These are phyloP conservation scores for Trypanosoma vivax DNA, from an alignment of 208 protist genomes.

Conservation along the genomic window DNA sequence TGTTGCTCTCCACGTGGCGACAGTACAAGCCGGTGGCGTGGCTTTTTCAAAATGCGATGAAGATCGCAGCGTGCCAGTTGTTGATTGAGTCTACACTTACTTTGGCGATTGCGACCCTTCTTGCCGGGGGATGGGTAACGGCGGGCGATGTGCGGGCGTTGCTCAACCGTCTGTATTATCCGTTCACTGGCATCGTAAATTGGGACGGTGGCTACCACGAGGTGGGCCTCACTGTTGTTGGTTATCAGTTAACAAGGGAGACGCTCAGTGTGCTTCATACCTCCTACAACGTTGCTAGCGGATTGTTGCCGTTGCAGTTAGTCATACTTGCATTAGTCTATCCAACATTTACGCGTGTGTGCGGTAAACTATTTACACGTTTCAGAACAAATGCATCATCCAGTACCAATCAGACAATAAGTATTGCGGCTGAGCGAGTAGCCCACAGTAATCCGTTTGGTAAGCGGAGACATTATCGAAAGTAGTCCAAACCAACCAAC, in stretches of 20 bases:
- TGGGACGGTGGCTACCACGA: slow-evolving; percentile 38
- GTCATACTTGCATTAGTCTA: slow-evolving; percentile 41
- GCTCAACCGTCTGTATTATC: slow-evolving; percentile 35
- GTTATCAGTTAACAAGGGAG: slow-evolving; percentile 33
- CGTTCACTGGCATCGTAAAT: slow-evolving; percentile 43
- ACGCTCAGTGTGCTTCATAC: slow-evolving; percentile 58
- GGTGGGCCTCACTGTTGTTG: slow-evolving; percentile 29
- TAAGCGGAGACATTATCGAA: slow-evolving; percentile 6
- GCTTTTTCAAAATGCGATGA: slow-evolving; percentile 48
- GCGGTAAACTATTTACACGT: background rate
- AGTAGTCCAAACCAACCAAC: background rate
- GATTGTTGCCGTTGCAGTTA: slow-evolving; percentile 54
- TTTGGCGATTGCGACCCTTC: slow-evolving; percentile 27
- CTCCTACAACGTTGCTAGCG: slow-evolving; percentile 59
- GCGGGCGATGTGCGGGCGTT: slow-evolving; percentile 21
- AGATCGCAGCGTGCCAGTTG: slow-evolving; percentile 64
- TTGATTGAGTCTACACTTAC: slow-evolving; percentile 45
- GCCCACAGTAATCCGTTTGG: slow-evolving; percentile 13
- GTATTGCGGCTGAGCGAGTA: background rate
- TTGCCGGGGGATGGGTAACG: slow-evolving; percentile 24
- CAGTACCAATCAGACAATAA: background rate
- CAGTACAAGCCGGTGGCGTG: slow-evolving; percentile 30
- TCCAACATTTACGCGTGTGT: slow-evolving; percentile 17
- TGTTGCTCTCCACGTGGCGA: background rate
- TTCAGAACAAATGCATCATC: background rate